Base-by-base conservation (phyloP, 2,329 filamentous ascomycete genomes). In the Amylocarpus encephaloides region DNA sequence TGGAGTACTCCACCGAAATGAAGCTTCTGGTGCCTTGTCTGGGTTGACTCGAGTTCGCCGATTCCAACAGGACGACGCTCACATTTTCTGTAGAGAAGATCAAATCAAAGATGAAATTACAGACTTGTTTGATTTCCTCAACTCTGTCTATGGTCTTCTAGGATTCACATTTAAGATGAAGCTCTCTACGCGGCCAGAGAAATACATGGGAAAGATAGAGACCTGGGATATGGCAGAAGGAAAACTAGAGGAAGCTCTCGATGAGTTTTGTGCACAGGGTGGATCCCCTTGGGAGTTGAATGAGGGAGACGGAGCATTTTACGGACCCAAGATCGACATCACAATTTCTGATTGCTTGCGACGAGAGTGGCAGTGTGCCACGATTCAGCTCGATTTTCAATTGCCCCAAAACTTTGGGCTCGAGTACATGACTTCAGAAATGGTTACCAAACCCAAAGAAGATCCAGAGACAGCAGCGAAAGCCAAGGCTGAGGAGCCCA, bases 241-340 rank as follows among this genome's bases (percentile, higher is more conserved):
- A 13, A 88, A 86, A 67, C 77, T 98, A 45, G 84, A 83, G 64
- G 77, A 83, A 53, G 88, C 91, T 15, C 76, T 98, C 43, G 79
- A 93, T 58, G 78, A 83, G 55, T 97, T 96, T 68, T 77, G 80
- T 69, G 50, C 69, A 69, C 16, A 64, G 43, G 76, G 75, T 46
- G 79, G 84, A 53, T 77, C 82, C 32, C 75, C 82, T 56, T 98
- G 93, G 93, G 86, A 88, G 68, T 75, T 95, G 46, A 95, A 97
- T 70, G 86, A 89, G 53, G 93, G 92, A 50, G 93, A 98, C 62
- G 93, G 93, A 66, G 93, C 93, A 47, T 98, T 97, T 73, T 98
- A 98, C 68, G 93, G 93, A 1, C 93, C 93, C 46, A 98, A 98
- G 80, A 95, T 97, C 62, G 93, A 98, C 63, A 93, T 98, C 65